Evolutionary conservation across 495 filamentous ascomycete species (phyloP).

Genomic region (Lasiosphaeriaceae sp.): DNA sequence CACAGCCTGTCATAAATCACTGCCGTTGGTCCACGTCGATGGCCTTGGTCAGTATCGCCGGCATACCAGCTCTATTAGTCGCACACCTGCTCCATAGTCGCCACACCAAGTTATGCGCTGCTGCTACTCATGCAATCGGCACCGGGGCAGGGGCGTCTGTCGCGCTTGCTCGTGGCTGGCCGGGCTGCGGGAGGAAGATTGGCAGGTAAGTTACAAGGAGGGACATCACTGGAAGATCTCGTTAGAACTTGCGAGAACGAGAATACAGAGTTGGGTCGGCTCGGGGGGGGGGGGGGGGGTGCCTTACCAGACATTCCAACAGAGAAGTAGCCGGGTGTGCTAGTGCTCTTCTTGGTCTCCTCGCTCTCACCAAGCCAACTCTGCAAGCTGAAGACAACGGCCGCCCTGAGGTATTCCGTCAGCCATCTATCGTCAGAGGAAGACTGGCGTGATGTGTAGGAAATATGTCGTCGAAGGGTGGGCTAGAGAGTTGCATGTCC

Average conservation of each 20-base stretch:
- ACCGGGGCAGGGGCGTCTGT: conserved; percentile 44
- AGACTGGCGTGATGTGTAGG: not conserved
- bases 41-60: too few species aligned
- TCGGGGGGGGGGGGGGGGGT: not conserved
- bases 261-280: too few species aligned
- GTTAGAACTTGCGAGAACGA: conserved; percentile 3
- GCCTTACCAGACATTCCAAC: conserved; percentile 80
- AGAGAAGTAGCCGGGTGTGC: conserved; percentile 77
- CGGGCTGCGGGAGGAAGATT: conserved; percentile 66
- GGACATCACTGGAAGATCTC: conserved; percentile 60
- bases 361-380: conserved; percentile 81
- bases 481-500: not conserved
- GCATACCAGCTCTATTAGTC: too few species aligned
- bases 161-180: conserved; percentile 23
- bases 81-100: too few species aligned
- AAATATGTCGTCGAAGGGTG: not conserved
- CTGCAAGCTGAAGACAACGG: conserved; percentile 80
- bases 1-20: too few species aligned
- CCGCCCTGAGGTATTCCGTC: conserved; percentile 52
- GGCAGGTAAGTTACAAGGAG: conserved; percentile 79
- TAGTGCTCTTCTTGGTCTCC: conserved; percentile 61
- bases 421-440: not conserved
- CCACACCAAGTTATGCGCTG: not conserved
- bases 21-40: too few species aligned
- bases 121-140: conserved; percentile 11